A percentile compares a stretch with the other conserved stretches of the same genome.
These are phyloP conservation scores for Arthrobotrys sinensis DNA, from an alignment of 2,329 filamentous ascomycete genomes.

Conservation along the genomic window DNA sequence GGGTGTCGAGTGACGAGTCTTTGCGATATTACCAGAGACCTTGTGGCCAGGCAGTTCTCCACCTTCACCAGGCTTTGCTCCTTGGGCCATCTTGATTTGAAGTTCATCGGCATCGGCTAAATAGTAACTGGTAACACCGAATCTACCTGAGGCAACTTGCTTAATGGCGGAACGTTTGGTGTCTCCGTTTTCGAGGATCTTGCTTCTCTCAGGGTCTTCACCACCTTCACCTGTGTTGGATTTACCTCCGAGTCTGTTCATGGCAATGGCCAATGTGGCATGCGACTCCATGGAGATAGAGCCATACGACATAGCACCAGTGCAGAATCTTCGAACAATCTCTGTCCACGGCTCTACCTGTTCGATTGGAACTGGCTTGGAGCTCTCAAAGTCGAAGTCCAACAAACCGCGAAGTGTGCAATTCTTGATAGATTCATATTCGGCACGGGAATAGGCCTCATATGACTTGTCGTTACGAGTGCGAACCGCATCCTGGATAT, in stretches of 20 bases:
- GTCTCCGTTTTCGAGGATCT: slow-evolving; percentile 89
- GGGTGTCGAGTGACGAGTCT: slow-evolving; percentile 94
- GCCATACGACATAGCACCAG: slow-evolving; percentile 97
- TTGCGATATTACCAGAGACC: slow-evolving; percentile 92
- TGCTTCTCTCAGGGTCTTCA: slow-evolving; percentile 91
- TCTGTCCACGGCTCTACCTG: slow-evolving; percentile 99
- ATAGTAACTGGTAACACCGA: slow-evolving; percentile 95
- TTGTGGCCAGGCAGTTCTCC: slow-evolving; percentile 97
- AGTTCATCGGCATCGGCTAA: slow-evolving; percentile 95
- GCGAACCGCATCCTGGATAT: slow-evolving; percentile 95
- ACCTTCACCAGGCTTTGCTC: slow-evolving; percentile 96
- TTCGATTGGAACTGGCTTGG: slow-evolving; percentile 88
- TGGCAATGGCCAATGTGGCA: slow-evolving; percentile 93
- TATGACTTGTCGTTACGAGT: slow-evolving; percentile 99
- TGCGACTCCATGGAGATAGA: slow-evolving; percentile 99
- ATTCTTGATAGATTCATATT: slow-evolving; percentile 96
- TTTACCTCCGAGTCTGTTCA: slow-evolving; percentile 96
- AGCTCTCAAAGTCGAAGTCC: slow-evolving; percentile 95
- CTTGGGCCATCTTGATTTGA: slow-evolving; percentile 99
- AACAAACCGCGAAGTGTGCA: slow-evolving; percentile 94
- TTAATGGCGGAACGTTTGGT: slow-evolving; percentile 98
- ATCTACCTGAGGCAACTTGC: slow-evolving; percentile 94
- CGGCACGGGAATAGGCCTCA: slow-evolving; percentile 92
- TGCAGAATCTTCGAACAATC: slow-evolving; percentile 95
- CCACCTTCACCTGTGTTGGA: slow-evolving; percentile 98